Conservation (phyloP, 352 stramenopile species). For the Peronosclerospora sorghi region DNA sequence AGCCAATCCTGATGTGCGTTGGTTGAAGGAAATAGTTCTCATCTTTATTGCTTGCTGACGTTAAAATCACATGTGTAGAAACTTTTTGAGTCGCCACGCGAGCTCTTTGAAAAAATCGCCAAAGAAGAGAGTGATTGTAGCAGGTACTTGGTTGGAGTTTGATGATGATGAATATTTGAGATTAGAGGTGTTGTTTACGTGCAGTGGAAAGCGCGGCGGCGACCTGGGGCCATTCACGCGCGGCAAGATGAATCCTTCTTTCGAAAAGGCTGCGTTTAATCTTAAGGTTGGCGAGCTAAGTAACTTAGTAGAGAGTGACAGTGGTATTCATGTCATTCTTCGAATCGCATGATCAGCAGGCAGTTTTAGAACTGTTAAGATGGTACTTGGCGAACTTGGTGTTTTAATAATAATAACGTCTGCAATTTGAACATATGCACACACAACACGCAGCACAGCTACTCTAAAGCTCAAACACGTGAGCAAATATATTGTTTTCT, state of each 20-base stretch:
- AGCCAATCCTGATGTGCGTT: constrained; percentile 46
- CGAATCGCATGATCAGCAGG: constrained; percentile 54
- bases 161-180: neutral
- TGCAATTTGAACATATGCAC: too few species aligned
- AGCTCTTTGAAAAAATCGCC: constrained; percentile 78
- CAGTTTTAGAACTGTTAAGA: constrained; percentile 5
- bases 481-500: constrained; percentile 45
- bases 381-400: too few species aligned
- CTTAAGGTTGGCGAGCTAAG: constrained; percentile 91
- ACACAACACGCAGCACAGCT: too few species aligned
- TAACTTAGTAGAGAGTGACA: constrained; percentile 92
- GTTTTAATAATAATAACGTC: too few species aligned
- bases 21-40: neutral
- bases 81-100: constrained; percentile 33
- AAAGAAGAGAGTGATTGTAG: constrained; percentile 84
- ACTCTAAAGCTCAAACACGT: constrained; percentile 74
- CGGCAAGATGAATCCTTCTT: constrained; percentile 89
- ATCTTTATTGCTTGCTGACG: neutral
- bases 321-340: constrained; percentile 95
- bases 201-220: constrained; percentile 82
- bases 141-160: constrained; percentile 29
- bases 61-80: constrained; percentile 1
- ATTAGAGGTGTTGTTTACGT: constrained; percentile 1
- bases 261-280: constrained; percentile 86
- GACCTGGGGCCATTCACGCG: constrained; percentile 83